Base-by-base conservation (phyloP, 345 rosid species). In the Arabidopsis suecica region DNA sequence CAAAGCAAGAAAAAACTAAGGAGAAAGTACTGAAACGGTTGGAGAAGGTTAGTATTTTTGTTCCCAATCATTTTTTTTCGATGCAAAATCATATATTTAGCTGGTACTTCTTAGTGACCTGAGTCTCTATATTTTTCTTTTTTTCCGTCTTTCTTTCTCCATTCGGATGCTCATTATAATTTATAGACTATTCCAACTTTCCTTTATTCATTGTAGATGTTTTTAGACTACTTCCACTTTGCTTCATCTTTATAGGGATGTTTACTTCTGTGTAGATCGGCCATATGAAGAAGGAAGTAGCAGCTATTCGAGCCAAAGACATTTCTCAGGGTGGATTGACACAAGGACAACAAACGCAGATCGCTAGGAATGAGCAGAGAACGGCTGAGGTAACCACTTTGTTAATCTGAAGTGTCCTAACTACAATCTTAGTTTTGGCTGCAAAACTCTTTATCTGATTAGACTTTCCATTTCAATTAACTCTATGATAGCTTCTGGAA, bases 281-380 rank as follows among this genome's bases (percentile, higher is more conserved):
- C 73, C 96, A 95, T 78, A 95, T 92, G 97, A 95, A 84, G 86
- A 95, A 88, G 82, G 99, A 95, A 85, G 83, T 95, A 79, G 89
- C 90, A 86, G 91, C 89, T 55, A 95, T 95, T 50, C 96, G 97
- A 72, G 97, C 84, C 58, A 95, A 95, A 86, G 99, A 95, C 80
- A 95, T 95, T 71, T 59, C 87, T 65, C 99, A 92, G 84, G 98
- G 99, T 72, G 99, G 99, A 67, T 74, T 95, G 78, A 95, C 98
- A 3, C 98, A 95, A 78, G 99, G 99, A 41, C 98, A 95, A 74
- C 99, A 95, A 83, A 95, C 97, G 57, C 98, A 92, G 83, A 95
- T 95, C 80, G 96, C 98, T 77, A 91, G 99, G 60, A 95, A 95
- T 83, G 98, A 95, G 51, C 97, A 90, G 86, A 87, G 98, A 84